These are phyloP conservation scores for Penicillium nucicola DNA, from an alignment of 495 filamentous ascomycete genomes.

Conservation along the genomic window DNA sequence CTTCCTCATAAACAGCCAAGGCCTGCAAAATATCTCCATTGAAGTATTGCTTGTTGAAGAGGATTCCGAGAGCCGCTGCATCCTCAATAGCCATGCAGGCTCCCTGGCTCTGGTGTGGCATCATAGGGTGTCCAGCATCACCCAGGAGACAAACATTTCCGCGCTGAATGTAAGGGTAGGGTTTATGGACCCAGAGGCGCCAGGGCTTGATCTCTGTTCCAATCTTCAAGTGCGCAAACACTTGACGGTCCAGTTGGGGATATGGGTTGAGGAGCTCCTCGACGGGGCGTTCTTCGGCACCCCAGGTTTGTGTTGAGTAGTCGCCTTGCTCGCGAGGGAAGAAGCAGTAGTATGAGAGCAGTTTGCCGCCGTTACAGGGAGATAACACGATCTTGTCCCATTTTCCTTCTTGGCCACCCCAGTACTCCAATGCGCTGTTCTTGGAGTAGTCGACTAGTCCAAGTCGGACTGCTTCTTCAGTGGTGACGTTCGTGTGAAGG, in stretches of 20 bases:
- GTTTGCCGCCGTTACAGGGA: slow-evolving; percentile 44
- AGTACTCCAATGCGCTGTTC: slow-evolving; percentile 45
- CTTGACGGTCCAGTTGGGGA: slow-evolving; percentile 39
- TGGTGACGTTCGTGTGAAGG: slow-evolving; percentile 42
- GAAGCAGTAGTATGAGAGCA: slow-evolving; percentile 51
- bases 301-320: slow-evolving; percentile 41
- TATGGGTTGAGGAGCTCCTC: slow-evolving; percentile 46
- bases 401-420: slow-evolving; percentile 48
- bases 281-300: slow-evolving; percentile 27
- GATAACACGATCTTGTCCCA: slow-evolving; percentile 50
- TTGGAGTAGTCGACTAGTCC: slow-evolving; percentile 44
- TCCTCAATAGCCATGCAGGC: slow-evolving; percentile 52
- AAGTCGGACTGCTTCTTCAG: slow-evolving; percentile 39
- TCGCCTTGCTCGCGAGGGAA: slow-evolving; percentile 44
- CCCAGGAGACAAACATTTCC: slow-evolving; percentile 36
- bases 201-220: slow-evolving; percentile 46
- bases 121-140: slow-evolving; percentile 47
- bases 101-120: slow-evolving; percentile 51
- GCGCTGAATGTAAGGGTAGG: slow-evolving; percentile 37
- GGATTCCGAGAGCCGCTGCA: slow-evolving; percentile 43
- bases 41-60: slow-evolving; percentile 44
- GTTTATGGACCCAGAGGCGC: slow-evolving; percentile 48
- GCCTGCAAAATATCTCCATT: slow-evolving; percentile 35
- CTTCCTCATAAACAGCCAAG: slow-evolving; percentile 40
- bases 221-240: slow-evolving; percentile 36